Evolutionary conservation across 305 asterid genomes (phyloP), one percentile per base, ranked within the genome.

Genomic region (Fraxinus nigra): DNA sequence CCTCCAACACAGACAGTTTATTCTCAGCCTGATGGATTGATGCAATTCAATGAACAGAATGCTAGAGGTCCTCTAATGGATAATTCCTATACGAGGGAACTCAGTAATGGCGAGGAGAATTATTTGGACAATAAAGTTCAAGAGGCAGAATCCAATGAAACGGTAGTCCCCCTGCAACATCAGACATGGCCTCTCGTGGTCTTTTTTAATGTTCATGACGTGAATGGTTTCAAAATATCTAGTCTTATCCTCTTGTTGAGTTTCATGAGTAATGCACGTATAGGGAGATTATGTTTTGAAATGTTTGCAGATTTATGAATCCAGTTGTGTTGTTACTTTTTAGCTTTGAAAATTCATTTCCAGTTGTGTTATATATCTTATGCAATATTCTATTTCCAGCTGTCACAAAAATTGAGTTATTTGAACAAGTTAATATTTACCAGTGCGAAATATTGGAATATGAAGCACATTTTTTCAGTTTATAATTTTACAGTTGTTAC

Each of bases 1-100:
- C 95, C 97, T 81, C 93, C 94, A 26, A 75, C 85, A 86, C 97
- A 84, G 83, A 85, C 91, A 11, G 59, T 85, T 76, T 87, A 82
- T 72, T 80, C 91, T 85, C 97, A 90, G 82, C 81, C 92, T 80
- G 97, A 89, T 87, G 91, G 92, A 67, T 84, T 91, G 26, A 78
- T 85, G 91, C 97, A 90, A 82, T 86, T 89, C 81, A 88, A 83
- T 92, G 93, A 89, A 87, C 87, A 86, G 79, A 89, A 80, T 81
- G 83, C 88, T 5, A 80, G 87, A 85, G 92, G 89, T 26, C 89
- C 83, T 54, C 67, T 86, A 74, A 46, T 82, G 76, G 91, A 86
- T 86, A 92, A 84, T 84, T 86, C 92, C 72, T 85, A 83, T 81
- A 81, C 86, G 80, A 86, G 87, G 75, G 89, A 87, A 79, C 88